phyloP scores from a whole-genome alignment of 2,329 filamentous ascomycete genomes.

The Fusarium sterilihyphosum region DNA sequence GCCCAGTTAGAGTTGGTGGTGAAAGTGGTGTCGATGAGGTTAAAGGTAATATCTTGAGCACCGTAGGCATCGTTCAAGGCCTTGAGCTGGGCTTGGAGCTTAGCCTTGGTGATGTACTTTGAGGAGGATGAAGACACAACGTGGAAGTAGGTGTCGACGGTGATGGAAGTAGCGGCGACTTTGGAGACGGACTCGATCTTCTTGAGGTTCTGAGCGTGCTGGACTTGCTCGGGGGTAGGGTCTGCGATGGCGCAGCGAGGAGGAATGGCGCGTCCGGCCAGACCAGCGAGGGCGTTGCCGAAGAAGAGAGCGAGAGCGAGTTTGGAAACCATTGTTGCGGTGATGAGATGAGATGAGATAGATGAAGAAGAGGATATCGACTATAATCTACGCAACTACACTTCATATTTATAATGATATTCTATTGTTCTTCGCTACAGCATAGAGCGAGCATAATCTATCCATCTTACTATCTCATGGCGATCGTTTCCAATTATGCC shows the following conservation, averaged over 20 bases:
- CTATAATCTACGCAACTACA: neutral
- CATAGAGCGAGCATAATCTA: neutral
- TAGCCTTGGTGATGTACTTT: slow-evolving; percentile 33
- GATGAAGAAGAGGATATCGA: neutral
- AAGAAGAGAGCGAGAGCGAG: slow-evolving; percentile 12
- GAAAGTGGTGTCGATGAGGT: slow-evolving; percentile 53
- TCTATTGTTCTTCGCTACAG: accelerated
- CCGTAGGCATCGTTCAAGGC: slow-evolving; percentile 58
- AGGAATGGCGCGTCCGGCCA: neutral
- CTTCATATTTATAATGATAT: slow-evolving; percentile 2
- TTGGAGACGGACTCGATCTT: slow-evolving; percentile 14
- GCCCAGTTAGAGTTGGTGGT: slow-evolving; percentile 61
- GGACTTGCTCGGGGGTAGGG: slow-evolving; percentile 20
- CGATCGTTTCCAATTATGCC: slow-evolving; percentile 10
- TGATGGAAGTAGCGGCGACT: slow-evolving; percentile 14
- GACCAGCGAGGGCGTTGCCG: slow-evolving; percentile 14
- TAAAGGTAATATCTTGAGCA: slow-evolving; percentile 56
- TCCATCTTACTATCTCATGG: neutral
- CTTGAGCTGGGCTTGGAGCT: slow-evolving; percentile 50
- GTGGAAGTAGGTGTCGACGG: slow-evolving; percentile 40
- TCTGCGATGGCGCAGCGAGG: slow-evolving; percentile 24
- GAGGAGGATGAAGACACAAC: slow-evolving; percentile 35
- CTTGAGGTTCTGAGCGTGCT: slow-evolving; percentile 4
- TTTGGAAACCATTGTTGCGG: slow-evolving; percentile 27
- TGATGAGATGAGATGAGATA: neutral